Conservation (phyloP, 208 protist genomes). For the Herpetomonas muscarum region DNA sequence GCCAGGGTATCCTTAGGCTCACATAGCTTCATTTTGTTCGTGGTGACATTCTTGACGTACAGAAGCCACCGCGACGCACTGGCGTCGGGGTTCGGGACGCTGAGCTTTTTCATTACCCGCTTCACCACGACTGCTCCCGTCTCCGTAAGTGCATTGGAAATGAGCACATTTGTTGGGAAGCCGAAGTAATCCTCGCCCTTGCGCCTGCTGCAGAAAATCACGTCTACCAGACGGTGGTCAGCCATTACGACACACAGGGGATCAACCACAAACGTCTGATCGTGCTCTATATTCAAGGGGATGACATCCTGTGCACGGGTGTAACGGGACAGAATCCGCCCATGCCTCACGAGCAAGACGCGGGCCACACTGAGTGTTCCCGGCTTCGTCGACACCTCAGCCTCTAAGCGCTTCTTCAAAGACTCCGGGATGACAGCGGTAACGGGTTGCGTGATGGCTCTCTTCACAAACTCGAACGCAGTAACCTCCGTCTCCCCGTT, state of each 20-base stretch:
- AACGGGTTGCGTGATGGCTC: not conserved
- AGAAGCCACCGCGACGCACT: slow-evolving; percentile 40
- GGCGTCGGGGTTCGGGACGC: slow-evolving; percentile 25
- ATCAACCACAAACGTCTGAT: slow-evolving; percentile 19
- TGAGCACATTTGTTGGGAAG: slow-evolving; percentile 53
- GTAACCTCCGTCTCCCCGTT: not conserved
- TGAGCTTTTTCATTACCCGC: slow-evolving; percentile 53
- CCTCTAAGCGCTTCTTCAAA: too few species aligned
- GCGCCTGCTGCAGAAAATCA: slow-evolving; percentile 63
- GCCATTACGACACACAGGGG: slow-evolving; percentile 11
- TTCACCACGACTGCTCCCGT: slow-evolving; percentile 33
- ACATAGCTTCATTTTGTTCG: slow-evolving; percentile 33
- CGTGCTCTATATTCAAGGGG: too few species aligned
- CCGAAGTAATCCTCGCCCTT: slow-evolving; percentile 62
- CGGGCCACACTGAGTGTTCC: too few species aligned
- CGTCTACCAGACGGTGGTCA: slow-evolving; percentile 35
- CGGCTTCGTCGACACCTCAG: too few species aligned
- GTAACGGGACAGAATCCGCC: too few species aligned
- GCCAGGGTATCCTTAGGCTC: slow-evolving; percentile 37
- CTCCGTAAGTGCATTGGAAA: slow-evolving; percentile 35
- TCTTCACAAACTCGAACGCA: not conserved
- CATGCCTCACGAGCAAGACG: too few species aligned
- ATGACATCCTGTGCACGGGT: too few species aligned
- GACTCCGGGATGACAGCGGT: too few species aligned
- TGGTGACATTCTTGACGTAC: slow-evolving; percentile 27